These are phyloP conservation scores for Nyssa sinensis DNA, from an alignment of 148 eudicot species.

Conservation along the genomic window DNA sequence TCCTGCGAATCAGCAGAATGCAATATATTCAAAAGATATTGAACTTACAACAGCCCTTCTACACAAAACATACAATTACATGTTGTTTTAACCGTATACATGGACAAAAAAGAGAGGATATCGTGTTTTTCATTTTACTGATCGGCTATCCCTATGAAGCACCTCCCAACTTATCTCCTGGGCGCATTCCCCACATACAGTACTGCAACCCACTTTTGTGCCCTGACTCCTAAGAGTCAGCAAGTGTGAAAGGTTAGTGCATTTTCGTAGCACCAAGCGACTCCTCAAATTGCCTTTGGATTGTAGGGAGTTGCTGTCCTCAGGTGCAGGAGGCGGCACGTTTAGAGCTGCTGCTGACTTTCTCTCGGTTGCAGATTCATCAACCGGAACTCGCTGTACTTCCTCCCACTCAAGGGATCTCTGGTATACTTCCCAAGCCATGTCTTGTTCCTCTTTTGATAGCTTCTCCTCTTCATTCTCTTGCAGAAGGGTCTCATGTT, in stretches of 20 bases:
- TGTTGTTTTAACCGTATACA: not conserved
- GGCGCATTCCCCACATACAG: constrained; percentile 89
- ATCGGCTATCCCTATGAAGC: constrained; percentile 25
- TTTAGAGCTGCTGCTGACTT: constrained; percentile 17
- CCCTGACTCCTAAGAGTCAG: constrained; percentile 70
- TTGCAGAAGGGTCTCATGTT: constrained; percentile 87
- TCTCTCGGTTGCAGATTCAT: constrained; percentile 33
- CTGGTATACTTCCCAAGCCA: constrained; percentile 91
- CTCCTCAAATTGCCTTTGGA: constrained; percentile 33
- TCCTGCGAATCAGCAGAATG: not conserved
- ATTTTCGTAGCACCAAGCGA: constrained; percentile 45
- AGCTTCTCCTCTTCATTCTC: constrained; percentile 96
- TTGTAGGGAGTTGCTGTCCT: constrained; percentile 15
- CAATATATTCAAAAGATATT: not conserved
- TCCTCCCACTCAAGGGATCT: constrained; percentile 77
- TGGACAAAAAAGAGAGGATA: not conserved
- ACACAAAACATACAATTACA: not conserved
- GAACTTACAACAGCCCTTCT: constrained; percentile 5
- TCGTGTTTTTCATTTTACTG: not conserved
- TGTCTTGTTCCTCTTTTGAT: constrained; percentile 95
- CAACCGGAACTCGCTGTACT: constrained; percentile 53
- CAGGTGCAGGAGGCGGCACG: constrained; percentile 7
- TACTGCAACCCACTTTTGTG: constrained; percentile 57
- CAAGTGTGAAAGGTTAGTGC: constrained; percentile 70
- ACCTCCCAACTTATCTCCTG: constrained; percentile 64